Conservation (phyloP, 2,329 filamentous ascomycete genomes). For the Penicillium sumatraense region DNA sequence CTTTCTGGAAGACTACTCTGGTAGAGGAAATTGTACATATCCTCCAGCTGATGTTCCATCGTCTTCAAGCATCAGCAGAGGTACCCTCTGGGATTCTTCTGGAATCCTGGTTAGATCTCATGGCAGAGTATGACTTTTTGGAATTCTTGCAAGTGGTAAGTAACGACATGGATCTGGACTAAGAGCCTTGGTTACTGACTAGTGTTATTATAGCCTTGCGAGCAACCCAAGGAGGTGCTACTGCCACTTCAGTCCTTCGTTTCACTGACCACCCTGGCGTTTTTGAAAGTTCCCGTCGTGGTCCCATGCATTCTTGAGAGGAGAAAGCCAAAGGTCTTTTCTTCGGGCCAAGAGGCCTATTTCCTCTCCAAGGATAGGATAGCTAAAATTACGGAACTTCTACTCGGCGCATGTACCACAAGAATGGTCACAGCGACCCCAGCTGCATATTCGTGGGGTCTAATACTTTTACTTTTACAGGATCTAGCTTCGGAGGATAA, state of each 20-base stretch:
- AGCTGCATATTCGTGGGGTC: slow-evolving; percentile 78
- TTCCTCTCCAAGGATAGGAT: slow-evolving; percentile 71
- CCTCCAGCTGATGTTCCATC: slow-evolving; percentile 73
- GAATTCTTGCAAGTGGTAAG: slow-evolving; percentile 64
- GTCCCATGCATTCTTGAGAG: slow-evolving; percentile 55
- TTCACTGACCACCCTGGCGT: slow-evolving; percentile 70
- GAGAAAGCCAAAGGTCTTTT: slow-evolving; percentile 25
- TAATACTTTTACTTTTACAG: slow-evolving; percentile 73
- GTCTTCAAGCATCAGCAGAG: slow-evolving; percentile 63
- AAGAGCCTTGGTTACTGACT: slow-evolving; percentile 18
- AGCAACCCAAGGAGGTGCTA: slow-evolving; percentile 43
- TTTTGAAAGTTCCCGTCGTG: slow-evolving; percentile 70
- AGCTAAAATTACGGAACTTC: slow-evolving; percentile 72
- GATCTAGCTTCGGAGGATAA: slow-evolving; percentile 65
- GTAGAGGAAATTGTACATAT: slow-evolving; percentile 75
- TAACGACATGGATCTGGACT: slow-evolving; percentile 18
- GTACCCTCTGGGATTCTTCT: slow-evolving; percentile 65
- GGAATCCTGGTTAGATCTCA: slow-evolving; percentile 74
- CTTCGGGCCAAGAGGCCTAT: slow-evolving; percentile 57
- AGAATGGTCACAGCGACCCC: slow-evolving; percentile 70
- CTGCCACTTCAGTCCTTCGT: slow-evolving; percentile 71
- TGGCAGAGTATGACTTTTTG: slow-evolving; percentile 72
- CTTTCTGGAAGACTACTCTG: slow-evolving; percentile 66
- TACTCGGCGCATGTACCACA: slow-evolving; percentile 61
- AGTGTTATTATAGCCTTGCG: slow-evolving; percentile 37